A percentile compares a stretch with the other conserved stretches of the same genome.
These are phyloP conservation scores for Coemansia sp. DNA, from an alignment of 192 early-diverging fungal species.

Conservation along the genomic window DNA sequence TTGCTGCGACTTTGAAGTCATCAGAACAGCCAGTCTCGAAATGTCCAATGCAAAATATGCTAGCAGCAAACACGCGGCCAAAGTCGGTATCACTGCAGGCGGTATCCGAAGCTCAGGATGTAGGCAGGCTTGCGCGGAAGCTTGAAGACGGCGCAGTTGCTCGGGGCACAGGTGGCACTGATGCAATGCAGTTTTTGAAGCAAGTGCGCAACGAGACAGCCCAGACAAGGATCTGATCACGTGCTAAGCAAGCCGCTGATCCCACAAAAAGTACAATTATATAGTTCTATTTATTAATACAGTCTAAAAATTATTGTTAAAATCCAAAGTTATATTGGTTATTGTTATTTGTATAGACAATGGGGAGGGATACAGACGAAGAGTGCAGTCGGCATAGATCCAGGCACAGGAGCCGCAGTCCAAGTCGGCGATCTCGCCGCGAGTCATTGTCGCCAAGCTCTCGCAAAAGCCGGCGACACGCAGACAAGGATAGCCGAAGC, in stretches of 20 bases:
- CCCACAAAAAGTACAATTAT: not conserved
- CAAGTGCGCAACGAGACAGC: slow-evolving; percentile 83
- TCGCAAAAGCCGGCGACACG: slow-evolving; percentile 1
- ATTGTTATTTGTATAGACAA: not conserved
- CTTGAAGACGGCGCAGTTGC: slow-evolving; percentile 62
- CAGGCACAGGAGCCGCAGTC: slow-evolving; percentile 1
- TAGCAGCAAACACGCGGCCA: slow-evolving; percentile 1
- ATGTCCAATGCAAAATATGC: not conserved
- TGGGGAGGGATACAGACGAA: not conserved
- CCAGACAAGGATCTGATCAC: slow-evolving; percentile 47
- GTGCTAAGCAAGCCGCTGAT: not conserved
- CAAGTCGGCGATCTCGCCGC: not conserved
- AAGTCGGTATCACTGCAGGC: not conserved
- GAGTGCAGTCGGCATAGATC: not conserved
- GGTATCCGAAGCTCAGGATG: not conserved
- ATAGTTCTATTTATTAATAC: not conserved
- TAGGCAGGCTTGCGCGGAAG: slow-evolving; percentile 60
- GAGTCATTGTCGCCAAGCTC: not conserved
- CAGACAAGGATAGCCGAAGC: slow-evolving; percentile 5
- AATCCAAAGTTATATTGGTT: not conserved
- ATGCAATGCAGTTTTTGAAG: slow-evolving; percentile 91
- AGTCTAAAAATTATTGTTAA: not conserved
- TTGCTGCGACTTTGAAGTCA: slow-evolving; percentile 2
- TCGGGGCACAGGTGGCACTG: slow-evolving; percentile 79
- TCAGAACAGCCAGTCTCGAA: not conserved